Percentiles rank a stretch among this genome's conserved stretches.
These are phyloP conservation scores for Mycosphaerella sp. DNA, from an alignment of 2,329 filamentous ascomycete species.

Conservation along the genomic window DNA sequence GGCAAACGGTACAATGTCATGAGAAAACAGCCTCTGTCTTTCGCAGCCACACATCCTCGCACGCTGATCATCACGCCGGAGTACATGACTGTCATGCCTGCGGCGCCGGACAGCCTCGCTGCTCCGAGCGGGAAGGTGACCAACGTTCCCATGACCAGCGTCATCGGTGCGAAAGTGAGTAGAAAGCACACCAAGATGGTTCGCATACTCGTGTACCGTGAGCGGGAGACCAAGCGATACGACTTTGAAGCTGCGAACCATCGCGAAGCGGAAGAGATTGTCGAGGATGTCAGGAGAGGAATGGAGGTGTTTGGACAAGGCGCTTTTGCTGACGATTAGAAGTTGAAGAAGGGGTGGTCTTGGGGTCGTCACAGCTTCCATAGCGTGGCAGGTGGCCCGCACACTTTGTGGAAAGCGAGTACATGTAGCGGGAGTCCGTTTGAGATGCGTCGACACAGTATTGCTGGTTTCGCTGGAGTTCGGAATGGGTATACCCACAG, in stretches of 20 bases:
- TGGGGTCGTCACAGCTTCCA: background rate
- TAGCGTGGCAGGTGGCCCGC: background rate
- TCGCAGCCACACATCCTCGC: conserved; percentile 68
- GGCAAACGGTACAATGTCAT: conserved; percentile 70
- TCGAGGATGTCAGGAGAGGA: conserved; percentile 60
- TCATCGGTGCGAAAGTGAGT: conserved; percentile 75
- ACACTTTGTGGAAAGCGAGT: background rate
- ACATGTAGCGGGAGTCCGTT: no score
- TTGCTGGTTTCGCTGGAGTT: background rate
- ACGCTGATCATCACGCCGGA: conserved; percentile 76
- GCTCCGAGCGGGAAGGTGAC: conserved; percentile 58
- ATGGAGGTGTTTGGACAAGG: conserved; percentile 20
- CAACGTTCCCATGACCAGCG: conserved; percentile 74
- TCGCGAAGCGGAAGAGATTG: conserved; percentile 71
- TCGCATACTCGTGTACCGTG: conserved; percentile 70
- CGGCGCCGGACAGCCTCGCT: conserved; percentile 33
- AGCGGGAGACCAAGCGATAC: conserved; percentile 69
- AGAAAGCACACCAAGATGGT: conserved; percentile 75
- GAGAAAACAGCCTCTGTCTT: conserved; percentile 75
- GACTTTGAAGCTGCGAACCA: conserved; percentile 73
- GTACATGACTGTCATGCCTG: conserved; percentile 78
- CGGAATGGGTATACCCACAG: background rate
- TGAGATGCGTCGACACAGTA: background rate
- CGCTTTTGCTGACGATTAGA: conserved; percentile 7
- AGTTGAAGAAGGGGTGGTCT: background rate